Conservation (phyloP, 805 yeast species). For the Maudiozyma bulderi region DNA sequence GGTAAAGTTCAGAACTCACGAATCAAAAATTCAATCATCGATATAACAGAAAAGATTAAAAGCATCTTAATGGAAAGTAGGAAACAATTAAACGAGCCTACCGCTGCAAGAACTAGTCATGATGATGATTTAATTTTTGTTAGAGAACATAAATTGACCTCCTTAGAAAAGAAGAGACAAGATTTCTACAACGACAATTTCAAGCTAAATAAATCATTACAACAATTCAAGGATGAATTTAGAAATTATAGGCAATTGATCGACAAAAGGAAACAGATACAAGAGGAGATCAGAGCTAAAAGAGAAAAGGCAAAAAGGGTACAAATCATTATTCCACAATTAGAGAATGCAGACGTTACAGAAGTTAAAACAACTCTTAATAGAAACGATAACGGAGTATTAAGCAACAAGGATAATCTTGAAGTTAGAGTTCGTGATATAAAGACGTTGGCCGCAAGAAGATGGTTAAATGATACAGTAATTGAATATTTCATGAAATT, state of each 20-base stretch:
- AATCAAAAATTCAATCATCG: slow-evolving; percentile 15
- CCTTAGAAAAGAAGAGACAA: slow-evolving; percentile 19
- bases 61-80: slow-evolving; percentile 12
- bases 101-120: not conserved
- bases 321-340: slow-evolving; percentile 20
- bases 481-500: slow-evolving; percentile 67
- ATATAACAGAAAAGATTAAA: slow-evolving; percentile 24
- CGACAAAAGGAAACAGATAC: slow-evolving; percentile 34
- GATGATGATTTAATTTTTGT: slow-evolving; percentile 23
- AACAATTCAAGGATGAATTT: slow-evolving; percentile 30
- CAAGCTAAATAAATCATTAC: slow-evolving; percentile 22
- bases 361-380: slow-evolving; percentile 24
- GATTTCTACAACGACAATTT: slow-evolving; percentile 13
- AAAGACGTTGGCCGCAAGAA: slow-evolving; percentile 54
- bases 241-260: slow-evolving; percentile 37
- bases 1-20: slow-evolving; percentile 1
- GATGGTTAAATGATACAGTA: slow-evolving; percentile 87
- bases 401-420: slow-evolving; percentile 33
- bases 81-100: not conserved
- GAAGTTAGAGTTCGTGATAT: slow-evolving; percentile 62
- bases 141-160: slow-evolving; percentile 19
- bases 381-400: slow-evolving; percentile 19
- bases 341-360: slow-evolving; percentile 17
- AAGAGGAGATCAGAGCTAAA: slow-evolving; percentile 24
- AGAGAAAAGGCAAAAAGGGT: slow-evolving; percentile 7